Conservation (phyloP, 106 monocot genomes). For the Dendrobium nobile region DNA sequence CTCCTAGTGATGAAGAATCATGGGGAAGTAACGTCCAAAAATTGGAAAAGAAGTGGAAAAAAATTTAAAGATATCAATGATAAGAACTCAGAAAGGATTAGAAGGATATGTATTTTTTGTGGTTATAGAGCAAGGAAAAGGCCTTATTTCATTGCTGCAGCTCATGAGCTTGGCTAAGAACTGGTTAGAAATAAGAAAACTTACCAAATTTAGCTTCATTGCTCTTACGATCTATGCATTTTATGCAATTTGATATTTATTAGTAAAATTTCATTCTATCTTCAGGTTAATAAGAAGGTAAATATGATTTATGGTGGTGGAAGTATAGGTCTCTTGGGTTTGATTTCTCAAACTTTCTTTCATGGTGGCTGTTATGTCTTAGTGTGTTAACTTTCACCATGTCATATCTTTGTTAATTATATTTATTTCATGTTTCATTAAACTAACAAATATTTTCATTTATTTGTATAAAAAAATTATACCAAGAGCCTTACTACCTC, state of each 20-base stretch:
- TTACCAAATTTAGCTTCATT: slow-evolving; percentile 17
- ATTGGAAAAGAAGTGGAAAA: too few relatives aligned
- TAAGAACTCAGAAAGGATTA: slow-evolving; percentile 16
- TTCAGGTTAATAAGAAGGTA: slow-evolving; percentile 59
- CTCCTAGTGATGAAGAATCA: too few relatives aligned
- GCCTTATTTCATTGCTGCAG: slow-evolving; percentile 55
- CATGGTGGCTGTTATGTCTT: slow-evolving; percentile 78
- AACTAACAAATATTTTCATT: too few relatives aligned
- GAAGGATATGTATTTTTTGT: slow-evolving; percentile 75
- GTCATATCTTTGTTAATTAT: not conserved
- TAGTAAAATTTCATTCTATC: slow-evolving; percentile 3
- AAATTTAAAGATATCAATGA: too few relatives aligned
- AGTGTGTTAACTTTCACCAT: slow-evolving; percentile 28
- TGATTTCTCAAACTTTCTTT: slow-evolving; percentile 55
- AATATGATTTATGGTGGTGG: slow-evolving; percentile 84
- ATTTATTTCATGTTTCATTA: too few relatives aligned
- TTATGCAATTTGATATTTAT: not conserved
- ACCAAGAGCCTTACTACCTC: slow-evolving; percentile 49
- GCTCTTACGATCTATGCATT: slow-evolving; percentile 11
- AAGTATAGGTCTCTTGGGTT: slow-evolving; percentile 76
- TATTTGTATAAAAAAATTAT: slow-evolving; percentile 28
- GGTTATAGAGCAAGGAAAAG: slow-evolving; percentile 65
- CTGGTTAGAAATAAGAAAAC: slow-evolving; percentile 29
- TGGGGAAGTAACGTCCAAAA: too few relatives aligned
- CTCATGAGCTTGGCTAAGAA: slow-evolving; percentile 60